These are phyloP conservation scores for Colletotrichum sansevieriae DNA, from an alignment of 2,329 filamentous ascomycete species.

Conservation along the genomic window DNA sequence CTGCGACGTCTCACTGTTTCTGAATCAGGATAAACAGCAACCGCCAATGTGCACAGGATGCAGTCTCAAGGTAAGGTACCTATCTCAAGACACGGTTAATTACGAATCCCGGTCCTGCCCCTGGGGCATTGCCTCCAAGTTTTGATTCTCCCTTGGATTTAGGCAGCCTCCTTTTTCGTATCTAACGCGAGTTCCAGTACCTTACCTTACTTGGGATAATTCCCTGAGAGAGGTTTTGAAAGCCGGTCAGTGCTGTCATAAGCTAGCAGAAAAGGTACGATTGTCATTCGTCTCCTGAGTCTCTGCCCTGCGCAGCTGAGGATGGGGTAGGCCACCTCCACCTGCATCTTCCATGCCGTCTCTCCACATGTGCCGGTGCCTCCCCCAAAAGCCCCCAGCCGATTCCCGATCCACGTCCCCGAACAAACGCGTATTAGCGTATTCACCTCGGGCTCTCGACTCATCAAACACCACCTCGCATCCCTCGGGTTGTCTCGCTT, in stretches of 20 bases:
- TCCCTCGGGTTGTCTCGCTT: slow-evolving; percentile 10
- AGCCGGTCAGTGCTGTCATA: background rate
- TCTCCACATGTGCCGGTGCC: background rate
- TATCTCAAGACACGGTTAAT: background rate
- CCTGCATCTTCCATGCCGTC: background rate
- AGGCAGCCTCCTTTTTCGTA: no score
- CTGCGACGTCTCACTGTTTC: background rate
- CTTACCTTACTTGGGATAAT: background rate
- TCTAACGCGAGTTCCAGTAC: no score
- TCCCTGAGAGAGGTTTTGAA: background rate
- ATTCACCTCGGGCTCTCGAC: background rate
- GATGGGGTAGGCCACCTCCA: background rate
- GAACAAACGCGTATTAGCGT: slow-evolving; percentile 28
- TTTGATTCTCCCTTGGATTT: no score
- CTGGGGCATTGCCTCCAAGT: background rate
- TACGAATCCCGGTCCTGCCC: slow-evolving; percentile 15
- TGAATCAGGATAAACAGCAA: background rate
- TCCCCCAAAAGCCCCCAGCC: background rate
- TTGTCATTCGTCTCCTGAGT: no score
- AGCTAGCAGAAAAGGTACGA: background rate
- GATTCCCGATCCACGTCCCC: background rate
- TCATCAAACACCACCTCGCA: slow-evolving; percentile 10
- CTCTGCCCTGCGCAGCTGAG: no score
- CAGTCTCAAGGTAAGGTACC: background rate
- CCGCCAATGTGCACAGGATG: background rate